Percentiles rank a stretch among this genome's conserved stretches.
Conservation (phyloP, 768 basidiomycete genomes). For the Plicaturopsis crispa region DNA sequence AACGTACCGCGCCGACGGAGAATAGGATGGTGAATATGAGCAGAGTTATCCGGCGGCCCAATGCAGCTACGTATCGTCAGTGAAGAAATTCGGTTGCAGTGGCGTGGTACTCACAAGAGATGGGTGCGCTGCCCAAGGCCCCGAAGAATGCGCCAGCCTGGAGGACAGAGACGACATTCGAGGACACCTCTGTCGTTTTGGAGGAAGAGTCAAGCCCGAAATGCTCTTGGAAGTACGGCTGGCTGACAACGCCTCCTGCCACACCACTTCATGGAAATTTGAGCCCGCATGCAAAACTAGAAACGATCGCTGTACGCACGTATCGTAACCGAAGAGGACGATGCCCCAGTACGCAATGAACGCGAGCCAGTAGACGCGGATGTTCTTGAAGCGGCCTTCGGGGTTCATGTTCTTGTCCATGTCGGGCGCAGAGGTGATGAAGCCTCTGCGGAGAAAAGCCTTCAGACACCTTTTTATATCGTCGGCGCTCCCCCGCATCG, state of each 20-base stretch:
- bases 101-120: constrained; percentile 45
- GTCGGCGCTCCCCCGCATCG: too few species aligned
- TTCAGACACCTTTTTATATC: too few species aligned
- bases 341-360: constrained; percentile 76
- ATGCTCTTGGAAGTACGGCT: constrained; percentile 48
- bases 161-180: constrained; percentile 81
- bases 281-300: neutral
- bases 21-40: constrained; percentile 58
- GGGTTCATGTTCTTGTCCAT: neutral
- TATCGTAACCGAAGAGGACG: constrained; percentile 78
- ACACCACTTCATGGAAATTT: constrained; percentile 37
- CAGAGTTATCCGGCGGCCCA: constrained; percentile 59
- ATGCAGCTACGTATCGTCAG: neutral
- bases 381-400: constrained; percentile 37
- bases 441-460: too few species aligned
- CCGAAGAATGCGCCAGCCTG: constrained; percentile 90
- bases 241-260: constrained; percentile 62
- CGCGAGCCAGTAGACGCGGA: constrained; percentile 67
- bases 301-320: constrained; percentile 29
- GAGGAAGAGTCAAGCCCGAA: constrained; percentile 43
- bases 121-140: constrained; percentile 62
- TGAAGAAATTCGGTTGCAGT: neutral
- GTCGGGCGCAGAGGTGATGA: neutral
- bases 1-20: constrained; percentile 59
- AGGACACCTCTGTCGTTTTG: constrained; percentile 49